Percentiles rank a stretch among this genome's conserved stretches.
Conservation (phyloP, 2,329 filamentous ascomycete genomes). For the Aspergillus sp. region DNA sequence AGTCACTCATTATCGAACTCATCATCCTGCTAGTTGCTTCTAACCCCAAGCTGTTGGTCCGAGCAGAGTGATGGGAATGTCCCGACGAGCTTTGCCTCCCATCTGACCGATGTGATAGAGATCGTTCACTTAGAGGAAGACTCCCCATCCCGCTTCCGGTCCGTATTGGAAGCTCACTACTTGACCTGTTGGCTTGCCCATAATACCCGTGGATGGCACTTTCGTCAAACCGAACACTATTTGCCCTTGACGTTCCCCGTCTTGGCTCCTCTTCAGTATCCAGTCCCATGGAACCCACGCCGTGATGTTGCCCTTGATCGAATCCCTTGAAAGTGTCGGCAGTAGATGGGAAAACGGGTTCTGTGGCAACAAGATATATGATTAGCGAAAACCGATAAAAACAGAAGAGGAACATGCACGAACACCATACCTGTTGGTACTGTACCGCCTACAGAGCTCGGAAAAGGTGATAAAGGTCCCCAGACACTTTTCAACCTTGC, state of each 20-base stretch:
- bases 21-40: slow-evolving; percentile 67
- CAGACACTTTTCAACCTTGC: slow-evolving; percentile 78
- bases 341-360: slow-evolving; percentile 75
- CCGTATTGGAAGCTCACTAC: slow-evolving; percentile 76
- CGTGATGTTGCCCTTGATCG: slow-evolving; percentile 77
- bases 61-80: slow-evolving; percentile 71
- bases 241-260: slow-evolving; percentile 85
- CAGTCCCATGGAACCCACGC: slow-evolving; percentile 76
- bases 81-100: slow-evolving; percentile 92
- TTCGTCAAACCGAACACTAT: slow-evolving; percentile 96
- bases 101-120: slow-evolving; percentile 92
- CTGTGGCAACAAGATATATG: slow-evolving; percentile 45
- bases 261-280: slow-evolving; percentile 84
- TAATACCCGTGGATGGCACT: slow-evolving; percentile 90
- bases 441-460: slow-evolving; percentile 77
- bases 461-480: slow-evolving; percentile 81
- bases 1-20: slow-evolving; percentile 63
- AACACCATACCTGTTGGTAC: slow-evolving; percentile 76
- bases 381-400: neutral
- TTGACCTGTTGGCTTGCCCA: slow-evolving; percentile 78
- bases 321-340: slow-evolving; percentile 86
- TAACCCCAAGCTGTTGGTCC: slow-evolving; percentile 84
- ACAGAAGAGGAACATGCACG: neutral
- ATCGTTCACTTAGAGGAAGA: slow-evolving; percentile 82
- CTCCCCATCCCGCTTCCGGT: slow-evolving; percentile 77